These are phyloP conservation scores for Trichoderma semiorbis DNA, from an alignment of 2,329 filamentous ascomycete species.

Conservation along the genomic window DNA sequence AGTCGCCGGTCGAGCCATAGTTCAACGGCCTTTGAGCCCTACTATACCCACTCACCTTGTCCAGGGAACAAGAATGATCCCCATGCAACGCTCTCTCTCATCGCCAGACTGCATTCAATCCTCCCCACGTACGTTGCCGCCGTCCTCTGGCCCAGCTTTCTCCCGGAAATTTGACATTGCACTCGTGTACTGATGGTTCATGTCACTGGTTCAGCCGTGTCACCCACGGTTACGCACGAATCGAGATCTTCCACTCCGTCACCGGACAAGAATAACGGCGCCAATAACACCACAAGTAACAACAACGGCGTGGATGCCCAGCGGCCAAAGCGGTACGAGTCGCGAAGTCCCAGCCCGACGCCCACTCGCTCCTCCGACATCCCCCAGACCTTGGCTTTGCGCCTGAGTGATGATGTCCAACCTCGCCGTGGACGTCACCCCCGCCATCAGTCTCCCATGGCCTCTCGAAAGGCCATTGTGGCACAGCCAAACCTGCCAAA, in stretches of 20 bases:
- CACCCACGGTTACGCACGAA: slow-evolving; percentile 31
- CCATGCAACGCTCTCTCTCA: slow-evolving; percentile 61
- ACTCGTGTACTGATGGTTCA: slow-evolving; percentile 30
- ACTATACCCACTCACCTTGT: slow-evolving; percentile 16
- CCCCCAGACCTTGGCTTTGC: slow-evolving; percentile 40
- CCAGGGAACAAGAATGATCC: slow-evolving; percentile 55
- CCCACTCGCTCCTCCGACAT: slow-evolving; percentile 47
- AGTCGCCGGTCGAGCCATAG: slow-evolving; percentile 17
- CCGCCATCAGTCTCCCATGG: slow-evolving; percentile 35
- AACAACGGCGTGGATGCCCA: slow-evolving; percentile 50
- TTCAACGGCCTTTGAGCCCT: background rate
- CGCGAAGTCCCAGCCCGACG: slow-evolving; percentile 57
- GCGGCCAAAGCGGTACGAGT: slow-evolving; percentile 49
- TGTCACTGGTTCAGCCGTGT: slow-evolving; percentile 30
- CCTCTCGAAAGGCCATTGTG: slow-evolving; percentile 48
- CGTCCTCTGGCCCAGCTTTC: slow-evolving; percentile 7
- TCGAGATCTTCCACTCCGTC: slow-evolving; percentile 56
- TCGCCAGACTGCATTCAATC: slow-evolving; percentile 58
- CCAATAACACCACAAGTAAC: slow-evolving; percentile 28
- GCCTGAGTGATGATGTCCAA: slow-evolving; percentile 41
- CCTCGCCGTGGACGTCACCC: slow-evolving; percentile 38
- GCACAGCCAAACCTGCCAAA: slow-evolving; percentile 40
- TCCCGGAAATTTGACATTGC: slow-evolving; percentile 8
- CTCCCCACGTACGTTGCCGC: slow-evolving; percentile 54
- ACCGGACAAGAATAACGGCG: slow-evolving; percentile 41